phyloP scores from a whole-genome alignment of 768 basidiomycete genomes.

The Asterophora lycoperdoides region DNA sequence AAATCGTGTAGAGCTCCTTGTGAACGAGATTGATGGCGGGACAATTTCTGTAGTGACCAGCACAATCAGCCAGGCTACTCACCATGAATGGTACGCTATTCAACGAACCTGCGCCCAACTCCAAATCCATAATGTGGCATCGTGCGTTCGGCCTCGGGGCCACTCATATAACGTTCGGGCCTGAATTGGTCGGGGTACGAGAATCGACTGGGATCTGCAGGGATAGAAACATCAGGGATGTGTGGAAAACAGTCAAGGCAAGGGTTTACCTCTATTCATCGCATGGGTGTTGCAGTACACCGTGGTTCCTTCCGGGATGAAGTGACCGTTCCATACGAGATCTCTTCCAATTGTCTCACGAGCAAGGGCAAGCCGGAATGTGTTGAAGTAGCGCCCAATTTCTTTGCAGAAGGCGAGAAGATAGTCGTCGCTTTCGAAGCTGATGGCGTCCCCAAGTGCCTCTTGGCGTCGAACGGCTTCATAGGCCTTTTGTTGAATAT shows the following conservation, averaged over 20 bases:
- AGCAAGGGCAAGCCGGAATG: conserved; percentile 13
- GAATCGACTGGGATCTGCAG: conserved; percentile 12
- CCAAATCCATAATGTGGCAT: conserved; percentile 17
- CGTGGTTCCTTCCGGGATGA: conserved; percentile 14
- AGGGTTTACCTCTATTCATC: conserved; percentile 10
- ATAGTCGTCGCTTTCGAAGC: conserved; percentile 10
- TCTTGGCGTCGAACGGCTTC: conserved; percentile 12
- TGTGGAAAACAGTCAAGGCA: too few species aligned
- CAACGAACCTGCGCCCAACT: conserved; percentile 11
- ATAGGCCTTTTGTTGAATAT: conserved; percentile 13
- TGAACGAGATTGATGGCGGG: conserved; percentile 16
- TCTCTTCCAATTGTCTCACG: conserved; percentile 16
- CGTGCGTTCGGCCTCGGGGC: conserved; percentile 14
- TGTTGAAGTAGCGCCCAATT: conserved; percentile 15
- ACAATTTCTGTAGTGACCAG: conserved; percentile 5
- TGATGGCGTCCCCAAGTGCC: conserved; percentile 7
- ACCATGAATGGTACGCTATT: background rate
- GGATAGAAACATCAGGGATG: too few species aligned
- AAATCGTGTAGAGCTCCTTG: conserved; percentile 15
- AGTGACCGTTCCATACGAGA: conserved; percentile 14
- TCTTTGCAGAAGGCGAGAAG: conserved; percentile 16
- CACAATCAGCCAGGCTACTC: background rate
- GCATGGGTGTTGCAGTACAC: conserved; percentile 16
- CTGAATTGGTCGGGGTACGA: conserved; percentile 11
- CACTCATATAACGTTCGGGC: conserved; percentile 15